Evolutionary conservation across 2,329 filamentous ascomycete genomes (phyloP).

Genomic region (Talaromyces marneffei): DNA sequence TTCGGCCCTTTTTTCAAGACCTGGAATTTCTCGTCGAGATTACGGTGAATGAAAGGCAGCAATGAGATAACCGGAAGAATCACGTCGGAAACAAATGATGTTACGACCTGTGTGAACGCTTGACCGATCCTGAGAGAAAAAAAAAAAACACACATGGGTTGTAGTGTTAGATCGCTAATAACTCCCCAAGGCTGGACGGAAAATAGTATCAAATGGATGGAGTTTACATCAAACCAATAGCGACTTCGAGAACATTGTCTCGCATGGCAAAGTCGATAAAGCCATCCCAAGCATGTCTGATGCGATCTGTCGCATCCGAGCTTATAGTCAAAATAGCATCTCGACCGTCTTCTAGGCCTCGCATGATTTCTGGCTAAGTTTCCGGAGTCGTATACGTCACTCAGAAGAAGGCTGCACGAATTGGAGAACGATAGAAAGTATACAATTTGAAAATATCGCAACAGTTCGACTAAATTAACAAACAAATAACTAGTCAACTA

Average conservation of each 20-base stretch:
- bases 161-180: background rate
- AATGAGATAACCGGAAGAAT: slow-evolving; percentile 64
- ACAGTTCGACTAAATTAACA: background rate
- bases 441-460: background rate
- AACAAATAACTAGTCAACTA: too few species aligned
- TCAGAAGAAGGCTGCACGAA: background rate
- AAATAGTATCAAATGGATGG: background rate
- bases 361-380: slow-evolving; percentile 19
- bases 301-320: slow-evolving; percentile 39
- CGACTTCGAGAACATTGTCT: slow-evolving; percentile 70
- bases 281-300: slow-evolving; percentile 52
- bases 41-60: slow-evolving; percentile 62
- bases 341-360: slow-evolving; percentile 26
- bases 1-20: slow-evolving; percentile 56
- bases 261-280: slow-evolving; percentile 69
- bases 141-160: too few species aligned
- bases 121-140: slow-evolving; percentile 55
- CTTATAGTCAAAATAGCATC: slow-evolving; percentile 32
- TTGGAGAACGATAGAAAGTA: background rate
- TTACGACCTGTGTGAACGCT: slow-evolving; percentile 65
- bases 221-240: slow-evolving; percentile 65
- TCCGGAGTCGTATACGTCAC: background rate
- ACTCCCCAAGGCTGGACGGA: background rate
- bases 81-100: slow-evolving; percentile 65
- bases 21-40: slow-evolving; percentile 69